These are phyloP conservation scores for Lojkania enalia DNA, from an alignment of 2,329 filamentous ascomycete genomes.

Conservation along the genomic window DNA sequence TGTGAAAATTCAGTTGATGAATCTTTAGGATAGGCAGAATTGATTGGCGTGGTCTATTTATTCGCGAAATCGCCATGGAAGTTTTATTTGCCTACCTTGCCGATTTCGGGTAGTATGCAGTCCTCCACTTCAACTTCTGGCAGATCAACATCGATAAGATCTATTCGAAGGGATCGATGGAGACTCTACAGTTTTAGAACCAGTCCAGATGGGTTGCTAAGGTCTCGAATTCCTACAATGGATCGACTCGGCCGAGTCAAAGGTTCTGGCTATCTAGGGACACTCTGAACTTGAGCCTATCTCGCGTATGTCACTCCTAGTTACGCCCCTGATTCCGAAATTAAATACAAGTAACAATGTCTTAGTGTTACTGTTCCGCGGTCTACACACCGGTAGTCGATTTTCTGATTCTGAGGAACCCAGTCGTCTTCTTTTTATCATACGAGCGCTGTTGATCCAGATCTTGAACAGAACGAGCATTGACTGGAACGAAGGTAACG, in stretches of 20 bases:
- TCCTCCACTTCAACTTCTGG: too few relatives aligned
- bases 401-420: neutral
- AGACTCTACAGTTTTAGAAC: too few relatives aligned
- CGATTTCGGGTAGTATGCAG: too few relatives aligned
- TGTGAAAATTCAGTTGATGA: too few relatives aligned
- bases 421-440: neutral
- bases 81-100: too few relatives aligned
- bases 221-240: slow-evolving; percentile 5
- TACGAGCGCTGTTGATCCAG: neutral
- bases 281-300: neutral
- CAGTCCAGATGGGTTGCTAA: too few relatives aligned
- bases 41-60: too few relatives aligned
- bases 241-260: neutral
- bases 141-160: too few relatives aligned
- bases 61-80: too few relatives aligned
- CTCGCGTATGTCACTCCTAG: slow-evolving; percentile 2
- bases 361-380: slow-evolving; percentile 9
- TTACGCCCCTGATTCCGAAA: neutral
- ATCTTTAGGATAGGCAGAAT: too few relatives aligned
- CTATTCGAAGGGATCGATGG: too few relatives aligned
- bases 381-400: slow-evolving; percentile 3
- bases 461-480: neutral
- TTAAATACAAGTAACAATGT: neutral
- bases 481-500: neutral
- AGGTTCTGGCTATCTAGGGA: neutral